Evolutionary conservation across 345 rosid genomes (phyloP), one percentile per base, ranked within the genome.

Genomic region (Populus nigra): DNA sequence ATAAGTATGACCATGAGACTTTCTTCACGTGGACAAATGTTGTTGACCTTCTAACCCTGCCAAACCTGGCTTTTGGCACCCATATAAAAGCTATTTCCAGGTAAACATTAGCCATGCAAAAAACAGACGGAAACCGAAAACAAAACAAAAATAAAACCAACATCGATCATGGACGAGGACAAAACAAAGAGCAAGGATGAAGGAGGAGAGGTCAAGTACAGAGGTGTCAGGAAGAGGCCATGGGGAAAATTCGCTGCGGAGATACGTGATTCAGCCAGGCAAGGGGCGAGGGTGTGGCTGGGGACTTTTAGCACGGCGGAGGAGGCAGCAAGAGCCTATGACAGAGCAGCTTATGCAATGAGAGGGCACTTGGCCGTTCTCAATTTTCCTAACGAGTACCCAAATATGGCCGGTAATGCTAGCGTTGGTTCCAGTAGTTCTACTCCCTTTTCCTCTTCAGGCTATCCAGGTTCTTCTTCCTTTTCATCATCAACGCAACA

Each of bases 201-300:
- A 2, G 76, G 84, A 31, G 88, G 78, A 65, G 90, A 84, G 71
- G 87, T 79, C 25, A 80, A 78, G 75, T 92, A 90, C 83, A 83
- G 98, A 0, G 98, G 98, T 11, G 94, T 94, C n/a, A 61, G 98
- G 22, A 79, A 83, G 79, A 84, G 98, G 81, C 98, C 98, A 0
- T 94, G 98, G 98, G 98, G 97, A 7, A 94, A 92, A 84, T 94
- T 85, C 12, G 98, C 98, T 0, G 96, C 97, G 1, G 98, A 94
- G 92, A 94, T 94, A 74, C 88, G 97, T 0, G 97, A 94, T 78
- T 92, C 97, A 0, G 84, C 85, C 10, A 82, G 89, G 41, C 96
- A 87, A 2, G 96, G 98, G 5, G 91, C 91, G n/a, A 87, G 98
- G 16, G 81, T 94, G 36, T 94, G 98, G 98, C 90, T 94, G 0